Percentiles rank a stretch among this genome's conserved stretches.
Conservation (phyloP, 2,329 filamentous ascomycete genomes). For the Penicillium polonicum region DNA sequence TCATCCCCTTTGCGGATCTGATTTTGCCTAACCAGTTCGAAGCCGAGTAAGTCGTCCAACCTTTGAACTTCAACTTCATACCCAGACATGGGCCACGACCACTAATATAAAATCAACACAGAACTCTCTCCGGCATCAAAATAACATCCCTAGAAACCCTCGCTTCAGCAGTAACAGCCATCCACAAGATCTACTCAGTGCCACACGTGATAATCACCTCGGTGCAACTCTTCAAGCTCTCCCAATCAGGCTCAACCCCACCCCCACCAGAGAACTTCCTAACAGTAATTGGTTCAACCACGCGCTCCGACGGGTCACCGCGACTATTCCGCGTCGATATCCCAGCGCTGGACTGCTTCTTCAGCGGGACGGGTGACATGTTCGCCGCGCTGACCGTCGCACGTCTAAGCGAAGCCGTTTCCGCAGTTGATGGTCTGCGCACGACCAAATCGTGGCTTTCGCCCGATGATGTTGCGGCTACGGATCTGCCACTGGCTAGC, state of each 20-base stretch:
- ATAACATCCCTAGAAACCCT: conserved; percentile 75
- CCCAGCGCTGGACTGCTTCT: conserved; percentile 86
- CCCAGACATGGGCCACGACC: too few species aligned
- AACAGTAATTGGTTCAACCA: conserved; percentile 75
- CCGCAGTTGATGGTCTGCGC: conserved; percentile 50
- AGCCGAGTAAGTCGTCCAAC: conserved; percentile 67
- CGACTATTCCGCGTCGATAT: conserved; percentile 88
- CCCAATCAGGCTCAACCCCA: conserved; percentile 43
- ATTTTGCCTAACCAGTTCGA: conserved; percentile 97
- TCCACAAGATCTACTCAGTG: conserved; percentile 73
- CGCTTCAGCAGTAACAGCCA: conserved; percentile 67
- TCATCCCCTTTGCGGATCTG: conserved; percentile 79
- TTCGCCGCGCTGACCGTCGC: conserved; percentile 89
- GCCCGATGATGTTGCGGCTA: conserved; percentile 65
- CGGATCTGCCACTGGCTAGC: conserved; percentile 75
- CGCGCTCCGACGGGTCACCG: conserved; percentile 60
- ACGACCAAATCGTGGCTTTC: conserved; percentile 69
- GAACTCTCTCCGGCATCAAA: conserved; percentile 78
- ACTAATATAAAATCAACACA: conserved; percentile 37
- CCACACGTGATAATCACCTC: conserved; percentile 94
- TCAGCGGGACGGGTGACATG: conserved; percentile 97
- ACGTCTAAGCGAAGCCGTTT: conserved; percentile 79
- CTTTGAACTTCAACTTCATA: background rate
- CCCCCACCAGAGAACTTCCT: conserved; percentile 50
- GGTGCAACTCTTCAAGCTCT: conserved; percentile 62